Evolutionary conservation across 495 filamentous ascomycete species (phyloP).

Genomic region (Penicillium manginii): DNA sequence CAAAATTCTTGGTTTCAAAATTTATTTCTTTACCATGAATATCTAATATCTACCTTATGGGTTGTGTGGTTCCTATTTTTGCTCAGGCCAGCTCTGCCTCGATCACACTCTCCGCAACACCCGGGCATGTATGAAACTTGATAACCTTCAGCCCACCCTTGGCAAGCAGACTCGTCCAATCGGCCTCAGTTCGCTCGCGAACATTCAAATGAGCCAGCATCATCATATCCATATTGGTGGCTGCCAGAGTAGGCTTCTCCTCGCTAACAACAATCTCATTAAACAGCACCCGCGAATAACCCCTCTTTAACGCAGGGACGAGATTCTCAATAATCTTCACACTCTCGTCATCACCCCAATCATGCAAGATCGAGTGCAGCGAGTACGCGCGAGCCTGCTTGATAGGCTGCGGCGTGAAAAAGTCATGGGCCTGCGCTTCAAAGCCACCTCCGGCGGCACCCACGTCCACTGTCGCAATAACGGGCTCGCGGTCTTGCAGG

Average conservation of each 20-base stretch:
- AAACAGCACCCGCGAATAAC: conserved; percentile 53
- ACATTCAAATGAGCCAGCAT: conserved; percentile 45
- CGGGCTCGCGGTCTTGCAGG: conserved; percentile 50
- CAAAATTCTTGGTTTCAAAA: no score
- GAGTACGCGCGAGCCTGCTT: conserved; percentile 41
- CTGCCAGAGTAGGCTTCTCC: conserved; percentile 40
- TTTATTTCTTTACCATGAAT: no score
- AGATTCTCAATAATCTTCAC: conserved; percentile 48
- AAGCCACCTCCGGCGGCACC: conserved; percentile 14
- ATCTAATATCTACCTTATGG: no score
- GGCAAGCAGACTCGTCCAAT: neutral
- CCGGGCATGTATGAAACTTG: neutral
- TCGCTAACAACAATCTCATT: conserved; percentile 57
- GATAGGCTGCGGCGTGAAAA: conserved; percentile 57
- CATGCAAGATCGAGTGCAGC: conserved; percentile 52
- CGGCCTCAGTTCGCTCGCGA: neutral
- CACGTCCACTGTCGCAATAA: conserved; percentile 37
- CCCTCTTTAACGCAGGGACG: conserved; percentile 50
- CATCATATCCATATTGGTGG: conserved; percentile 49
- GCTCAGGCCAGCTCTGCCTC: neutral
- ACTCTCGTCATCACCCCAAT: conserved; percentile 52
- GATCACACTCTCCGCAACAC: neutral
- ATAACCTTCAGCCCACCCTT: neutral
- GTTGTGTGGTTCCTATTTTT: no score
- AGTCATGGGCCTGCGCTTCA: conserved; percentile 42